Evolutionary conservation across 2,329 filamentous ascomycete species (phyloP), one percentile per base, ranked within the genome.

Genomic region (Pyricularia grisea): DNA sequence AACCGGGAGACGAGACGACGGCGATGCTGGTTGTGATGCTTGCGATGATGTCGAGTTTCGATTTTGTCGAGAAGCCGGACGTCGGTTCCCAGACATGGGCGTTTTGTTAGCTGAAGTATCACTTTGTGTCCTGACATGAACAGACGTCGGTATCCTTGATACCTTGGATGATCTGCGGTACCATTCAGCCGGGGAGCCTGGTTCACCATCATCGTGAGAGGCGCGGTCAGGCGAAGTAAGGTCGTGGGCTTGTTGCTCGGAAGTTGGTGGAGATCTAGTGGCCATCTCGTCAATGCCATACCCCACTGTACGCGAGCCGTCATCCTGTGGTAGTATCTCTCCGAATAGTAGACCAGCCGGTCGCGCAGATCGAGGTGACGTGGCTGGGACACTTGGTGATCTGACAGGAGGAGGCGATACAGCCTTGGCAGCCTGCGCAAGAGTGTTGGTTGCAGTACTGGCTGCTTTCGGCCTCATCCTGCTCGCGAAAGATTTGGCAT

Each of bases 311-410:
- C 81, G 78, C 30, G 82, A 75, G 72, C 86, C 82, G 73, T 82
- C 82, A 72, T 87, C 83, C 55, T 87, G 82, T n/a, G 87, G 84
- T 31, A 88, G 80, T 72, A 94, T 85, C 77, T 94, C 92, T 55
- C 92, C 92, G 79, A 94, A 94, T 25, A 94, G 80, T 50, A 92
- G 85, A 71, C 84, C 84, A 68, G 83, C 82, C 66, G 80, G 73
- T 71, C 77, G 77, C 74, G 76, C 67, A 72, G 73, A 67, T 73
- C 73, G 71, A 77, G 76, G 72, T 76, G 80, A 74, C 72, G 78
- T 75, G 61, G 75, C 72, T 67, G 76, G 71, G 70, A 71, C 69
- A 61, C 70, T 71, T 30, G 75, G 73, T 66, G 78, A 74, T 27
- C 70, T 68, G 65, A 71, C 72, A 30, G 78, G 79, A 25, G 79